Evolutionary conservation across 2,329 filamentous ascomycete genomes (phyloP).

Genomic region (Fusarium sp.): DNA sequence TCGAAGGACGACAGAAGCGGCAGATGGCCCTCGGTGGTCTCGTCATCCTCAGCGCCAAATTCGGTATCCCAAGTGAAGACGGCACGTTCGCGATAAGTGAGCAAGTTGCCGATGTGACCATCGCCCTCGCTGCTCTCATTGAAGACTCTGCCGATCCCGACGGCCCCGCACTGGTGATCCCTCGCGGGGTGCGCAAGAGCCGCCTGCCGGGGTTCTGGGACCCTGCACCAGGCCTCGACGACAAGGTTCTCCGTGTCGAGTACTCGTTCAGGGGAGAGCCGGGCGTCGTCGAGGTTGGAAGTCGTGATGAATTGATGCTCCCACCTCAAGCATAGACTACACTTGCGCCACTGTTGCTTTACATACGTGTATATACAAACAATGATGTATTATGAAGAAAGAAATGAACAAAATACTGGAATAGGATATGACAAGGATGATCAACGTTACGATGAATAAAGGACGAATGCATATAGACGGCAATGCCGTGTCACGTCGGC

Average conservation of each 20-base stretch:
- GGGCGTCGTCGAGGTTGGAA: conserved; percentile 34
- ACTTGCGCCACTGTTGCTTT: neutral
- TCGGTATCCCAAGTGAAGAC: conserved; percentile 51
- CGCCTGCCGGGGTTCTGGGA: conserved; percentile 62
- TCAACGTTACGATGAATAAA: neutral
- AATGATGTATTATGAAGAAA: conserved; percentile 18
- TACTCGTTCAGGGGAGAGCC: conserved; percentile 54
- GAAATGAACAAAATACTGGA: neutral
- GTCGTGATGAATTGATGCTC: conserved; percentile 39
- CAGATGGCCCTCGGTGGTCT: conserved; percentile 51
- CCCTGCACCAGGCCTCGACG: conserved; percentile 53
- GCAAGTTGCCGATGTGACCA: conserved; percentile 60
- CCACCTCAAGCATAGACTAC: conserved; percentile 26
- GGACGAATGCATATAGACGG: conserved; percentile 1
- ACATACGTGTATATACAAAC: neutral
- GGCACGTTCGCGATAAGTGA: conserved; percentile 47
- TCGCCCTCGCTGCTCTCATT: conserved; percentile 58
- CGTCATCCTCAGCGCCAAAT: conserved; percentile 60
- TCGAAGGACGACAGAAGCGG: conserved; percentile 52
- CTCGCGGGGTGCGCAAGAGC: conserved; percentile 54
- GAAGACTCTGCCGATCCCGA: conserved; percentile 40
- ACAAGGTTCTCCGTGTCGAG: conserved; percentile 57
- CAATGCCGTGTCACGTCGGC: neutral
- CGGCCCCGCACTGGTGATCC: conserved; percentile 50
- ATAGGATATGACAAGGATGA: neutral